phyloP scores from a whole-genome alignment of 257 asterid species.

The Solanum corneliomulleri region DNA sequence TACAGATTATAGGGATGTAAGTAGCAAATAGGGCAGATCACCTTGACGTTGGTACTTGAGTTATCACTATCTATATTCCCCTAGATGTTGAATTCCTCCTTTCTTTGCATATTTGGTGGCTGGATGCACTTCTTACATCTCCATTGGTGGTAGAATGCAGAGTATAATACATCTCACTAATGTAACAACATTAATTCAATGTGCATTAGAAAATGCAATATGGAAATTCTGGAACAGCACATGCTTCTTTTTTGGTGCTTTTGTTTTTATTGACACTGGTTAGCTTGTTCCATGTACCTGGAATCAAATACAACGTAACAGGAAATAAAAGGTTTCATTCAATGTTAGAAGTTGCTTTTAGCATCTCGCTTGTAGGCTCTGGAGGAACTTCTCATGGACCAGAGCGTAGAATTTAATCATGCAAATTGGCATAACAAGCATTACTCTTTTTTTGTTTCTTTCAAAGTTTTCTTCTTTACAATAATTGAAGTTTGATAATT shows the following conservation, averaged over 20 bases:
- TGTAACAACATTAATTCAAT: background rate
- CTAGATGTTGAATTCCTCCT: background rate
- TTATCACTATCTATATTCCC: background rate
- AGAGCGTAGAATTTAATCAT: background rate
- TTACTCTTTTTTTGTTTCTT: background rate
- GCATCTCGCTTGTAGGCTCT: background rate
- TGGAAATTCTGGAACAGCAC: background rate
- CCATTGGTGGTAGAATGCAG: background rate
- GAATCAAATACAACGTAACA: background rate
- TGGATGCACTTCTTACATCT: background rate
- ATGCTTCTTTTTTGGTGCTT: background rate
- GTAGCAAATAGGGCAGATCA: background rate
- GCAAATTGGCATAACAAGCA: background rate
- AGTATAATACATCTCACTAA: background rate
- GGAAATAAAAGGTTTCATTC: background rate
- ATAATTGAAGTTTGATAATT: background rate
- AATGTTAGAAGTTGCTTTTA: background rate
- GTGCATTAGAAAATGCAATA: background rate
- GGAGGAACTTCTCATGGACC: background rate
- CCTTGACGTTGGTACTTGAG: background rate
- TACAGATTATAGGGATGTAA: background rate
- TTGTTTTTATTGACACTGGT: background rate
- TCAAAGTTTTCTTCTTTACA: background rate
- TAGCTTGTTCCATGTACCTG: background rate
- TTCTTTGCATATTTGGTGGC: background rate